Base-by-base conservation (phyloP, 768 basidiomycete genomes). In the Royoungia palumana region DNA sequence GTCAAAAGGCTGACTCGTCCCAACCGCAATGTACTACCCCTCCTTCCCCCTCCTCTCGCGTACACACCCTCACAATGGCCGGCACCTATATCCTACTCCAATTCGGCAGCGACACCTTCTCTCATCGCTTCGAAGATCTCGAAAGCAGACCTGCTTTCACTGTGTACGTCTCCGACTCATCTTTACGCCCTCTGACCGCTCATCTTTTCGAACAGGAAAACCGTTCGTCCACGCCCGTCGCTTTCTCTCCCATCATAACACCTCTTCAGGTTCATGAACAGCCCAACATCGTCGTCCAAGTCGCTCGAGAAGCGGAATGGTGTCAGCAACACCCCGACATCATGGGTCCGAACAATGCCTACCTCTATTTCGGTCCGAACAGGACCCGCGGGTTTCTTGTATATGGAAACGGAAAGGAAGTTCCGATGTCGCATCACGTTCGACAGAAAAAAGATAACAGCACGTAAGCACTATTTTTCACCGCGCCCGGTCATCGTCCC, bases 341-440 rank as follows among this genome's bases (percentile, higher is more conserved):
- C 54, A 83, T 88, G 81, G 88, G 88, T n/a, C 88, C 88, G n/a
- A 79, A 75, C 50, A 84, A 79, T 35, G 81, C 88, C 6, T 87
- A 76, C 62, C 78, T 89, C 52, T 89, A 87, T 60, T 81, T 90
- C 50, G 88, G 88, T 1, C 86, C 88, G 6, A 72, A 72, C 35
- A 76, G 72, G 46, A 57, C 73, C 3, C 76, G 79, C 5, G 88
- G 88, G 3, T 81, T 81, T 56, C 68, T 89, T 44, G 75, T 79
- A 36, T 89, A 88, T 48, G 87, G 88, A 4, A 85, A 83, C 49
- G 80, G 78, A 52, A 70, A 72, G 19, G 75, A 74, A 24, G 62
- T 75, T 35, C 67, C 75, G 6, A 89, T 91, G 87, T 63, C 67
- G 3, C 72, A 80, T 53, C 72, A 79, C 28, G 63, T 81, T 35